Percentiles rank a stretch among this genome's conserved stretches.
Conservation (phyloP, 2,329 filamentous ascomycete species). For the Paramyrothecium sp. region DNA sequence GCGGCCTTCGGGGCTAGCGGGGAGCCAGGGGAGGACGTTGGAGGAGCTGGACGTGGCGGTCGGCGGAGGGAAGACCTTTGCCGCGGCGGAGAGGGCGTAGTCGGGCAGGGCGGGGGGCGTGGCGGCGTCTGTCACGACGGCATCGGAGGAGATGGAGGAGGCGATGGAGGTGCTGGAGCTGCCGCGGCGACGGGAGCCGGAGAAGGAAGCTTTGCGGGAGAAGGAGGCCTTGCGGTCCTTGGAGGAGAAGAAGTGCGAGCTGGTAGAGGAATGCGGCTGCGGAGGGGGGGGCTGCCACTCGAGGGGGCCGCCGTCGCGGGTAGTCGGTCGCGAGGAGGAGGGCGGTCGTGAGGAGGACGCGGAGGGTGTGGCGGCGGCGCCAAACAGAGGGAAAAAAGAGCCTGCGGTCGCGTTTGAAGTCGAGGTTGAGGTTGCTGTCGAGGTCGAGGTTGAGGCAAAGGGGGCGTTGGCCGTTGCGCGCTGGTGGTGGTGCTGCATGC, state of each 20-base stretch:
- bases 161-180: conserved; percentile 26
- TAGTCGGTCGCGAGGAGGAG: conserved; percentile 34
- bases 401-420: background rate
- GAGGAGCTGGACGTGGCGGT: conserved; percentile 8
- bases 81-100: conserved; percentile 48
- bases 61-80: conserved; percentile 34
- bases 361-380: background rate
- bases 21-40: conserved; percentile 8
- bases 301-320: conserved; percentile 29
- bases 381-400: background rate
- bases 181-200: conserved; percentile 41
- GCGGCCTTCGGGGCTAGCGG: conserved; percentile 27
- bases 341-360: background rate
- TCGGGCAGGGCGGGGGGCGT: conserved; percentile 54
- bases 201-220: conserved; percentile 52
- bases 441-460: background rate
- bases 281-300: conserved; percentile 8
- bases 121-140: conserved; percentile 42
- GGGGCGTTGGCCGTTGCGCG: too few species aligned
- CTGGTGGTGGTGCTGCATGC: too few species aligned
- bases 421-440: background rate
- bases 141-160: conserved; percentile 33
- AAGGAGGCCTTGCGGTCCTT: conserved; percentile 54
- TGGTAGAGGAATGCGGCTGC: conserved; percentile 17
- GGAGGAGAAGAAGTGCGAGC: conserved; percentile 28